Conservation (phyloP, 495 filamentous ascomycete genomes). For the Chaetomium cochliodes region DNA sequence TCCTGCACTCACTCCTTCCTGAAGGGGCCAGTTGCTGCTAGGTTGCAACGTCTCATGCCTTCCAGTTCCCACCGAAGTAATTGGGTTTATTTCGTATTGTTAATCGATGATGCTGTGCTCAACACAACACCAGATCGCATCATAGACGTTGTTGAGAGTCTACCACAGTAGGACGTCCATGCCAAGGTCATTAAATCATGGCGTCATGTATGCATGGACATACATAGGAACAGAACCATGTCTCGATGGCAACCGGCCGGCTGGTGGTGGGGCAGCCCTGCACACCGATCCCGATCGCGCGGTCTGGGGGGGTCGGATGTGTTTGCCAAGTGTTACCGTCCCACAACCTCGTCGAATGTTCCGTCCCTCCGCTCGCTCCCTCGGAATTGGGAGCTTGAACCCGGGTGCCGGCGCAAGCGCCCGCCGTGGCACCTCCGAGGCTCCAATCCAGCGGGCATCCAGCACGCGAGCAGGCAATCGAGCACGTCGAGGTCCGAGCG, state of each 20-base stretch:
- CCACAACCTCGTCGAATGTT: neutral
- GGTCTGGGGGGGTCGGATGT: constrained; percentile 2
- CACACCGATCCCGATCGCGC: constrained; percentile 12
- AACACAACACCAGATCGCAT: neutral
- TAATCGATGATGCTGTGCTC: neutral
- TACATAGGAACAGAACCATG: neutral
- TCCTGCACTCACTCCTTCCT: constrained; percentile 4
- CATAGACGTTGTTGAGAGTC: neutral
- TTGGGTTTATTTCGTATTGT: neutral
- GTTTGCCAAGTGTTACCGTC: constrained; percentile 5
- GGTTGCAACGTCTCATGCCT: neutral
- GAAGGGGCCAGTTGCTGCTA: neutral
- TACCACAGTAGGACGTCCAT: no score
- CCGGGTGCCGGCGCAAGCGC: constrained; percentile 5
- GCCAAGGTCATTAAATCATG: neutral
- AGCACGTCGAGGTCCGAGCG: neutral
- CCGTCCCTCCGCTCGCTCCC: neutral
- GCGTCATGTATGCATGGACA: no score
- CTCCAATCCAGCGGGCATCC: neutral
- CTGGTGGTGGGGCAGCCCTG: neutral
- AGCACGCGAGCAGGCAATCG: neutral
- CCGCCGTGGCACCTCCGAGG: neutral
- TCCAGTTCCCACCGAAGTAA: neutral
- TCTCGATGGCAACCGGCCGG: neutral
- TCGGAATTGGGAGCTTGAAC: neutral